phyloP scores from a whole-genome alignment of 1,139 yeast species.

The Sporopachydermia cereana region DNA sequence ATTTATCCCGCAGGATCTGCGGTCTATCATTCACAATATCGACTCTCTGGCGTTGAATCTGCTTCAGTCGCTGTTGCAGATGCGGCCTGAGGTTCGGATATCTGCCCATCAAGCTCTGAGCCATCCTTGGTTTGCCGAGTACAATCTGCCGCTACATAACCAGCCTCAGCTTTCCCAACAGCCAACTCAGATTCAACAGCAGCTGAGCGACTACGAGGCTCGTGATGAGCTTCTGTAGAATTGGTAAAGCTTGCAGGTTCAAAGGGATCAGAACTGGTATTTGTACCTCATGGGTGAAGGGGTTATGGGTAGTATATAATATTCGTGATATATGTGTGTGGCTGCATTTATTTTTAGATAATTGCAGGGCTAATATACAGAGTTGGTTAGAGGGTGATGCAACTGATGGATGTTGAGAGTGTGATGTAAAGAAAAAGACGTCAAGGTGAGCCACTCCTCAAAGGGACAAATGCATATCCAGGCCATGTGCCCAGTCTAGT shows the following conservation, averaged over 20 bases:
- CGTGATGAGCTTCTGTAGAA: background rate
- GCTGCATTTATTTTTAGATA: no score
- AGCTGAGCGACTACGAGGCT: conserved; percentile 1
- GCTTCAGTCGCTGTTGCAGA: conserved; percentile 64
- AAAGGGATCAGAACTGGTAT: no score
- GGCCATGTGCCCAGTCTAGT: background rate
- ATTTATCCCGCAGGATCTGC: conserved; percentile 74
- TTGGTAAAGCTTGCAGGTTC: no score
- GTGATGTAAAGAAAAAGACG: no score
- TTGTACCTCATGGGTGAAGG: no score
- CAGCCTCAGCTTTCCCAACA: conserved; percentile 8
- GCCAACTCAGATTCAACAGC: conserved; percentile 5
- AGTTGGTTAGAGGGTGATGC: no score
- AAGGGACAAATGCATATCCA: no score
- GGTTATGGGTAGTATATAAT: no score
- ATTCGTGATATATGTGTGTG: no score
- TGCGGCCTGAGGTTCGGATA: conserved; percentile 86
- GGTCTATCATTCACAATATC: conserved; percentile 60
- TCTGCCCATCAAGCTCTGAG: conserved; percentile 79
- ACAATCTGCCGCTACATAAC: conserved; percentile 29
- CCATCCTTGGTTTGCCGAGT: conserved; percentile 93
- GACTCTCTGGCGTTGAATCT: conserved; percentile 77
- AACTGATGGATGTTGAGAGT: no score
- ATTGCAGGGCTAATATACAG: no score
- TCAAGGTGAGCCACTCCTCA: no score